Evolutionary conservation across 257 asterid genomes (phyloP), one percentile per base, ranked within the genome.

Genomic region (Avicennia marina): DNA sequence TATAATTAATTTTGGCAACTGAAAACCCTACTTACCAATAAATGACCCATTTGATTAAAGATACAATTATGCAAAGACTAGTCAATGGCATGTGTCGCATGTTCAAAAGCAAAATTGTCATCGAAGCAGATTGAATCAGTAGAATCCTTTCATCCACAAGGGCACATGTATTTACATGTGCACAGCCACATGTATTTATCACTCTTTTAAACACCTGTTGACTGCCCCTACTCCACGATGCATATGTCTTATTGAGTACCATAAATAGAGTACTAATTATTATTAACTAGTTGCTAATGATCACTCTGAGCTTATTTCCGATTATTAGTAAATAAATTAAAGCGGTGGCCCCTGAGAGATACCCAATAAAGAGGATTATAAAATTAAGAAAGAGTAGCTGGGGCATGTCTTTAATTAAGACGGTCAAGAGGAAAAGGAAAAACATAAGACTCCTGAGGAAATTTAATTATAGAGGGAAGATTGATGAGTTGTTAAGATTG

Each of bases 401-500:
- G 53, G 9, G 34, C 4, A 36, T 5, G 2, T 2, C 0, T 13
- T 53, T 21, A 13, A 9, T 53, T 32, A 53, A 43, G 20, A 36
- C 13, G 13, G 42, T 21, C 18, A 46, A 50, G 8, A 9, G 41
- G 12, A 42, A 19, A 3, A 10, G 3, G 0, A n/a, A 53, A 63
- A 65, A 36, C 41, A 36, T 7, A 36, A 63, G 62, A 60, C 58
- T 58, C 72, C 68, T 73, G 75, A 31, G 38, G 68, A 56, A 39
- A 51, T 27, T 59, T 27, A 5, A 21, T 57, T 1, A 17, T 11
- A 18, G 26, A 20, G 11, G 17, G 41, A 20, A 9, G 24, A 53
- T 56, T 51, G 51, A 56, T 56, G 27, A 65, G 76, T 60, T 64
- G 72, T 67, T 74, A 45, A 48, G 73, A 69, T 65, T 66, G 29